These are phyloP conservation scores for Hansenula sp. DNA, from an alignment of 1,139 yeast species.

Conservation along the genomic window DNA sequence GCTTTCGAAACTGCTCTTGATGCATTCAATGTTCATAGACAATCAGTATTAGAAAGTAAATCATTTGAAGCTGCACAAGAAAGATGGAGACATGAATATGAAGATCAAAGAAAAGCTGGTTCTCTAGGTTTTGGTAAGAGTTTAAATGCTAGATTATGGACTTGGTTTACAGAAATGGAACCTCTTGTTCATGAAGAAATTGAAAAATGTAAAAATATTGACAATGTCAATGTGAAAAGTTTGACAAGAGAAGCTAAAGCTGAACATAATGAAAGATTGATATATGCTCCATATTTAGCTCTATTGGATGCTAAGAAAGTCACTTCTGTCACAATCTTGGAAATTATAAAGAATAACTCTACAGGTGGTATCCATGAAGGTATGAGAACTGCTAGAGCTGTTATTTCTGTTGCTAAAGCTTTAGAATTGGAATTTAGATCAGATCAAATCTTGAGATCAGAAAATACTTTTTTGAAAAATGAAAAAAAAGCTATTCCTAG, in stretches of 20 bases:
- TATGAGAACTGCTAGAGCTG: slow-evolving; percentile 80
- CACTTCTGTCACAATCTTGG: slow-evolving; percentile 81
- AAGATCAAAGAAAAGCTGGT: slow-evolving; percentile 64
- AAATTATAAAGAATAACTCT: slow-evolving; percentile 67
- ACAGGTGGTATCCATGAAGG: slow-evolving; percentile 81
- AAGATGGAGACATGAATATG: slow-evolving; percentile 84
- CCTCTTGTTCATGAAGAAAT: slow-evolving; percentile 68
- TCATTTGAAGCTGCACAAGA: slow-evolving; percentile 84
- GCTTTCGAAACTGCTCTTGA: slow-evolving; percentile 65
- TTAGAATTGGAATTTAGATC: slow-evolving; percentile 81
- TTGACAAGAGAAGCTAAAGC: slow-evolving; percentile 13
- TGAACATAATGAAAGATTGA: slow-evolving; percentile 47
- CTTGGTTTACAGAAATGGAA: slow-evolving; percentile 65
- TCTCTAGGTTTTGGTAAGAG: slow-evolving; percentile 50
- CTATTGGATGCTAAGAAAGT: slow-evolving; percentile 74
- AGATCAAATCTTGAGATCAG: slow-evolving; percentile 55
- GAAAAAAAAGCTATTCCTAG: slow-evolving; percentile 18
- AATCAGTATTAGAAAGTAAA: slow-evolving; percentile 66
- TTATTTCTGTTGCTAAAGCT: slow-evolving; percentile 77
- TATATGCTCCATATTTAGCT: slow-evolving; percentile 75
- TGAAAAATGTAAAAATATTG: slow-evolving; percentile 39
- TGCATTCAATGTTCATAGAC: slow-evolving; percentile 68
- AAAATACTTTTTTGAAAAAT: slow-evolving; percentile 43
- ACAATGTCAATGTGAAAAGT: slow-evolving; percentile 23
- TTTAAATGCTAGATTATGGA: slow-evolving; percentile 71